A percentile compares a stretch with the other conserved stretches of the same genome.
Conservation (phyloP, 257 asterid genomes). For the Datura wrightii region DNA sequence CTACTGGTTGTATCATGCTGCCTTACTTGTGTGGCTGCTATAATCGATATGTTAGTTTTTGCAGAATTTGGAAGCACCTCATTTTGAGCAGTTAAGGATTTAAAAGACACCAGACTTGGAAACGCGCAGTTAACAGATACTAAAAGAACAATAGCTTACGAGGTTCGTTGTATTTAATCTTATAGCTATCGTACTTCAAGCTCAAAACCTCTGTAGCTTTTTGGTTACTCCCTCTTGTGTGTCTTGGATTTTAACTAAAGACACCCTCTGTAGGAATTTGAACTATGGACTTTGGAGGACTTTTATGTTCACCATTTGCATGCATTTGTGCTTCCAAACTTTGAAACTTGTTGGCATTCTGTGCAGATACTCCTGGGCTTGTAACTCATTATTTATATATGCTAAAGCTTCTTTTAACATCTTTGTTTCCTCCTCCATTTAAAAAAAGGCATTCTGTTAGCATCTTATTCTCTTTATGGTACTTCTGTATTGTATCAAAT, state of each 20-base stretch:
- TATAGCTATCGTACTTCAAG: neutral
- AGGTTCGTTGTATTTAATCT: neutral
- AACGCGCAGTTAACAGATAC: too few species aligned
- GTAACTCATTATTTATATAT: constrained; percentile 80
- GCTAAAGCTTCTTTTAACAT: constrained; percentile 91
- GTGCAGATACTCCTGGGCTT: constrained; percentile 62
- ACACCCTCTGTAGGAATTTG: constrained; percentile 49
- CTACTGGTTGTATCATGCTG: too few species aligned
- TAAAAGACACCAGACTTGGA: too few species aligned
- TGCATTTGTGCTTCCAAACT: constrained; percentile 70
- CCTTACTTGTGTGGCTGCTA: too few species aligned
- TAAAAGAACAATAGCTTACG: too few species aligned
- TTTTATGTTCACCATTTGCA: constrained; percentile 60
- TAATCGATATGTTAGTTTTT: too few species aligned
- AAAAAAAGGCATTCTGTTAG: constrained; percentile 75
- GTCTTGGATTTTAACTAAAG: constrained; percentile 40
- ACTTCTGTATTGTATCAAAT: constrained; percentile 63
- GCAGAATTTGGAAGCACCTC: too few species aligned
- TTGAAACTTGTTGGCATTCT: constrained; percentile 53
- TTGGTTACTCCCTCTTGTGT: too few species aligned
- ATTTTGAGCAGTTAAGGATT: too few species aligned
- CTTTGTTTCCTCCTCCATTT: constrained; percentile 88
- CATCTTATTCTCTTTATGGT: constrained; percentile 63
- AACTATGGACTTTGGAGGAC: constrained; percentile 46
- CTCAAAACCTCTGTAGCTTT: too few species aligned